phyloP scores from a whole-genome alignment of 2,329 filamentous ascomycete species.

The Pseudodiploospora longispora region DNA sequence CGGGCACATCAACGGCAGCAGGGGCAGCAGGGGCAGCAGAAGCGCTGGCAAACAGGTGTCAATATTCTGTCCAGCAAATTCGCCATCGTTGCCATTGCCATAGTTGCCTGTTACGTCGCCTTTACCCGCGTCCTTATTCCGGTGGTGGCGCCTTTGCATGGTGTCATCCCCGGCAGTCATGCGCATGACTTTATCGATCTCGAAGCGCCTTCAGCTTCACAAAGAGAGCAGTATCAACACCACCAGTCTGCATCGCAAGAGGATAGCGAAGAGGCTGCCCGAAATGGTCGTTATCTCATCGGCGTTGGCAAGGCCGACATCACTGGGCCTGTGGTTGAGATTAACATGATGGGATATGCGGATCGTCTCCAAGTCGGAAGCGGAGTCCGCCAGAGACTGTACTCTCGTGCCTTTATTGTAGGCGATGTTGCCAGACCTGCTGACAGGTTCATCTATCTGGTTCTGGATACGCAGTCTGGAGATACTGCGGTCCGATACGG shows the following conservation, averaged over 20 bases:
- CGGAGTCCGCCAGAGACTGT: constrained; percentile 76
- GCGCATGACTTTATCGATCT: neutral
- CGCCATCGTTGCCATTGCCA: constrained; percentile 8
- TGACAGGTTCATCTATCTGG: constrained; percentile 75
- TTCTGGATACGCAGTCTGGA: constrained; percentile 78
- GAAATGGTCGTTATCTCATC: constrained; percentile 32
- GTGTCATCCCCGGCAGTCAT: constrained; percentile 1
- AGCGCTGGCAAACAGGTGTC: neutral
- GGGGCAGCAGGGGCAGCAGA: neutral
- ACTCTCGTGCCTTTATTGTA: constrained; percentile 81
- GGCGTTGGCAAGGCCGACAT: constrained; percentile 48
- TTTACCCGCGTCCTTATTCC: constrained; percentile 8
- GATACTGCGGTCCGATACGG: constrained; percentile 82
- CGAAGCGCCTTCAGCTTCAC: neutral
- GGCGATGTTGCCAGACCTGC: constrained; percentile 55
- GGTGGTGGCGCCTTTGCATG: constrained; percentile 7
- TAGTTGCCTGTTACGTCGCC: constrained; percentile 9
- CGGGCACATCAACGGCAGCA: too few relatives aligned
- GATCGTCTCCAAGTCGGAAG: constrained; percentile 70
- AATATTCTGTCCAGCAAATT: constrained; percentile 1
- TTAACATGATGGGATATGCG: constrained; percentile 87
- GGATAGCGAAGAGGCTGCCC: neutral
- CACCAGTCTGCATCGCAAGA: neutral
- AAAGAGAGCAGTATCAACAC: neutral
- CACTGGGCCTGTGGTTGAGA: constrained; percentile 71